Base-by-base conservation (phyloP, 305 asterid species). In the Fraxinus platypoda region DNA sequence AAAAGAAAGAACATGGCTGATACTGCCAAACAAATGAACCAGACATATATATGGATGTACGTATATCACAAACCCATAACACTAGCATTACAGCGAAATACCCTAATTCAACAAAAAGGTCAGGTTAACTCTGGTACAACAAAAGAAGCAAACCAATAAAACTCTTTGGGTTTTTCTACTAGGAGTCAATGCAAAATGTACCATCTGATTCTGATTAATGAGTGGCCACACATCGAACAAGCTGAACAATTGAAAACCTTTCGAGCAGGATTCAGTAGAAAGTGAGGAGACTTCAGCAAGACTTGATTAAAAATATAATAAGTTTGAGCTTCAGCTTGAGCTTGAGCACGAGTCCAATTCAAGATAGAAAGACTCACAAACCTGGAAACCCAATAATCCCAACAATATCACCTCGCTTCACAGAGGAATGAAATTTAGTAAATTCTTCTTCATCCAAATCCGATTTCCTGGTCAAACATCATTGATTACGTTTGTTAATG, bases 301-400 rank as follows among this genome's bases (percentile, higher is more conserved):
- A 64, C 23, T 74, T 13, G 74, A 28, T 6, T 11, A 77, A 7
- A 31, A n/a, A 43, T 59, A 43, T n/a, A 68, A 31, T 6, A 38
- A 41, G 11, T 11, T 66, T 66, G 35, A 66, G 73, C 73, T 66
- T 26, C 35, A n/a, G 30, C 30, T 26, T 26, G 30, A 37, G 43
- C 43, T 37, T 37, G 43, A 26, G 35, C 74, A 26, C 8, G 19
- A 66, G 41, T 41, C 46, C 49, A 70, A 59, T 59, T 68, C 11
- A 64, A 62, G 2, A 21, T 13, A 78, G 12, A 78, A 33, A 25
- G 64, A 77, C 75, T 34, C 68, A n/a, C 93, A 33, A 84, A 95
- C 98, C 98, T 90, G 98, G 98, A 88, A 88, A 92, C 25, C 97
- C 98, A 86, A 86, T 70, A 64, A 91, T 91, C 26, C 98, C 98